These are phyloP conservation scores for Rubus parviflorus DNA, from an alignment of 306 rosid species.

Conservation along the genomic window DNA sequence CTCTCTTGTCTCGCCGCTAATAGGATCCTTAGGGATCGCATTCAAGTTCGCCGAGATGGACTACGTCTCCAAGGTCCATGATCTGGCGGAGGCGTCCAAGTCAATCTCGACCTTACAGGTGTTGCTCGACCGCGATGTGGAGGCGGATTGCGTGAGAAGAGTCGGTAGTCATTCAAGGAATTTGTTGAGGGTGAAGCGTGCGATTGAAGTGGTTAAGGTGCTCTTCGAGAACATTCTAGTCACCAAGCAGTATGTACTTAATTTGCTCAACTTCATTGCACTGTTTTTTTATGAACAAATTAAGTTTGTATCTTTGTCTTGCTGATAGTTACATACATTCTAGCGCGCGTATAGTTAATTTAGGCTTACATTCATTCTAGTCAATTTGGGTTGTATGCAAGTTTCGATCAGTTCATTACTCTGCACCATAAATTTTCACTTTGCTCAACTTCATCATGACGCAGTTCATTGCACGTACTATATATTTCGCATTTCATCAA, in stretches of 20 bases:
- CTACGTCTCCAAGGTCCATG: conserved; percentile 76
- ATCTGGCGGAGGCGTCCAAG: conserved; percentile 76
- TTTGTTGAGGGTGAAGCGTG: conserved; percentile 85
- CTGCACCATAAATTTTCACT: too few species aligned
- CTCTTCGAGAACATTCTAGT: conserved; percentile 74
- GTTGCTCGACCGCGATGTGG: conserved; percentile 68
- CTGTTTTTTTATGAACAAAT: neutral
- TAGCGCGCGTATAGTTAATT: too few species aligned
- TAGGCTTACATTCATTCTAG: too few species aligned
- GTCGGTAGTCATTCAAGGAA: conserved; percentile 88
- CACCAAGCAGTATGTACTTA: conserved; percentile 70
- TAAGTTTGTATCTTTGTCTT: neutral
- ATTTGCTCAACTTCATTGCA: neutral
- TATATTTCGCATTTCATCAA: too few species aligned
- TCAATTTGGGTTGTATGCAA: neutral
- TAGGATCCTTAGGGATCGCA: conserved; percentile 84
- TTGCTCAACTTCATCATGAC: too few species aligned
- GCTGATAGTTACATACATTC: too few species aligned
- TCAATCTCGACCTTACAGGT: conserved; percentile 55
- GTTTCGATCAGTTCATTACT: too few species aligned
- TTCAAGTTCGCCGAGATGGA: conserved; percentile 96
- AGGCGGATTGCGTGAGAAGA: conserved; percentile 47
- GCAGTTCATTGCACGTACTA: too few species aligned
- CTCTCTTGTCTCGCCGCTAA: conserved; percentile 80
- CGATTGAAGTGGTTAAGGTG: conserved; percentile 82